Percentiles rank a stretch among this genome's conserved stretches.
Evolutionary conservation across 106 monocot genomes (phyloP).

Genomic region (Apostasia ramifera): DNA sequence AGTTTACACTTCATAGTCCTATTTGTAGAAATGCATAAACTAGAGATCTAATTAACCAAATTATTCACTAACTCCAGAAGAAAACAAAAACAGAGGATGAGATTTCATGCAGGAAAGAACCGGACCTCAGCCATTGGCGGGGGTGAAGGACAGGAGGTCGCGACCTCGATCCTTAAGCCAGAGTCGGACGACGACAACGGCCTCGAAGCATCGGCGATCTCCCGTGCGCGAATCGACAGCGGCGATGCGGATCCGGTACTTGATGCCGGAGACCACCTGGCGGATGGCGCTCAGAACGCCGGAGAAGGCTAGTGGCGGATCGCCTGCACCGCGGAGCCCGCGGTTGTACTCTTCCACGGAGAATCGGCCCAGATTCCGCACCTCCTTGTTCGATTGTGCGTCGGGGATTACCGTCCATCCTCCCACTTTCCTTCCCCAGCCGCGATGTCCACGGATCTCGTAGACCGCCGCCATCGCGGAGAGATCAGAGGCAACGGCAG

Average conservation of each 20-base stretch:
- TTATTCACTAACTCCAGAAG: too few species aligned
- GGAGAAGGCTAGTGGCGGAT: conserved; percentile 13
- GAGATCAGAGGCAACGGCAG: background rate
- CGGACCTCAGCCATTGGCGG: background rate
- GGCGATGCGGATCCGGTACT: conserved; percentile 27
- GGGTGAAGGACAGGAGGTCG: conserved; percentile 35
- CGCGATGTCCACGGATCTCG: background rate
- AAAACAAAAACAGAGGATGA: too few species aligned
- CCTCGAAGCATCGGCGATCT: conserved; percentile 22
- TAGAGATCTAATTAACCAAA: too few species aligned
- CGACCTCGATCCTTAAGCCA: conserved; percentile 16
- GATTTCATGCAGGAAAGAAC: too few species aligned
- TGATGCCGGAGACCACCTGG: conserved; percentile 39
- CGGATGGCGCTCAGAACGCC: conserved; percentile 20
- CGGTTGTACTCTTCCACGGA: conserved; percentile 38
- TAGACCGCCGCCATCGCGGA: background rate
- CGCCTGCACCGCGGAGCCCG: background rate
- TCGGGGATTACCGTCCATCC: conserved; percentile 18
- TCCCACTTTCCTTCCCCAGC: conserved; percentile 14
- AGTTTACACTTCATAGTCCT: too few species aligned
- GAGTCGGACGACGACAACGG: conserved; percentile 40
- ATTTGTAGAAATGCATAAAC: too few species aligned
- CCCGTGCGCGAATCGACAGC: background rate
- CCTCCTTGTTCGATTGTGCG: conserved; percentile 26
- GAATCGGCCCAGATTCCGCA: conserved; percentile 34